phyloP scores from a whole-genome alignment of 495 filamentous ascomycete species.

The Xylaria acuta region DNA sequence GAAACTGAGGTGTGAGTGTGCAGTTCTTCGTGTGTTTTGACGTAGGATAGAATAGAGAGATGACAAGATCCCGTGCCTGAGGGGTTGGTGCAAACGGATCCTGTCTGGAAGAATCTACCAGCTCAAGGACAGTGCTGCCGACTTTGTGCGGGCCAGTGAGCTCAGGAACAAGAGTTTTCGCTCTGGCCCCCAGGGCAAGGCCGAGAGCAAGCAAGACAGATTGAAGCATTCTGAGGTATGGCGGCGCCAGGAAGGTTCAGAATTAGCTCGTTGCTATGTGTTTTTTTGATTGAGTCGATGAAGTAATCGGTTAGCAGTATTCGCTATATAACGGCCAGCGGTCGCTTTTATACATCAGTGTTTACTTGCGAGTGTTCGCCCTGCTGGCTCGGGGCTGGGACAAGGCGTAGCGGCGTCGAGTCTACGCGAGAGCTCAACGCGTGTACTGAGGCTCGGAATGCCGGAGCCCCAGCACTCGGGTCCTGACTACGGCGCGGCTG shows the following conservation, averaged over 20 bases:
- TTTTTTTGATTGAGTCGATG: neutral
- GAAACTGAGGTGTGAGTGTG: conserved; percentile 35
- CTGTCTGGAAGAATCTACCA: conserved; percentile 41
- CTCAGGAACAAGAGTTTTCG: conserved; percentile 7
- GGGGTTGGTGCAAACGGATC: conserved; percentile 44
- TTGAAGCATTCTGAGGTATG: conserved; percentile 20
- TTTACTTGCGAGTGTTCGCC: neutral
- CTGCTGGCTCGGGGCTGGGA: neutral
- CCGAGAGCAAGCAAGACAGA: conserved; percentile 15
- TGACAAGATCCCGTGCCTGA: conserved; percentile 42
- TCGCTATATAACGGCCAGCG: neutral
- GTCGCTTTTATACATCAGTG: conserved; percentile 1
- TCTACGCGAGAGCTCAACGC: neutral
- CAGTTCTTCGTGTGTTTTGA: conserved; percentile 20
- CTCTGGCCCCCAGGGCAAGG: conserved; percentile 12
- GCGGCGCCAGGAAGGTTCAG: neutral
- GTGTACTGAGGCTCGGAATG: neutral
- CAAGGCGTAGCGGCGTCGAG: neutral
- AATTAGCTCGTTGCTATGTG: neutral
- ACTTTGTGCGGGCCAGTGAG: conserved; percentile 25
- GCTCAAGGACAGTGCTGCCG: conserved; percentile 32
- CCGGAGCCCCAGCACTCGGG: neutral
- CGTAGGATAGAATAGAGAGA: conserved; percentile 47
- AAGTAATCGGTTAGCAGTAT: neutral
- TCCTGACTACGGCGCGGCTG: neutral